Evolutionary conservation across 305 asterid species (phyloP).

Genomic region (Fraxinus sp.): DNA sequence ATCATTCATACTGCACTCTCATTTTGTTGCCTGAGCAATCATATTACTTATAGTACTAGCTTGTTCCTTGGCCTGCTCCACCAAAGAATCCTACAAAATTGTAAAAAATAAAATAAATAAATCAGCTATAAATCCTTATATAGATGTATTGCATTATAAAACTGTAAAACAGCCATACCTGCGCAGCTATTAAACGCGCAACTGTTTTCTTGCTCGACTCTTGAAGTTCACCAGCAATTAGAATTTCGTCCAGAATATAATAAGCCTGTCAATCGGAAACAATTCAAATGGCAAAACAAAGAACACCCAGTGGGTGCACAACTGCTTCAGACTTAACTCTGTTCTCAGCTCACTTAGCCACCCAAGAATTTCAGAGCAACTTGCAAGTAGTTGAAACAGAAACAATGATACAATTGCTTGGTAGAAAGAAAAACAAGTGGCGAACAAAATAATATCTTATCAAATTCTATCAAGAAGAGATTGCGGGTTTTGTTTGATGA

Average conservation of each 20-base stretch:
- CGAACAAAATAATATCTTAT: background rate
- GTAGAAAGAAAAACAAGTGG: background rate
- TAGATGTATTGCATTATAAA: constrained; percentile 16
- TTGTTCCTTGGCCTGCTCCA: constrained; percentile 97
- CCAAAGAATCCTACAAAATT: constrained; percentile 80
- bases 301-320: background rate
- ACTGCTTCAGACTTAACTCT: background rate
- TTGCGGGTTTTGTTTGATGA: background rate
- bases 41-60: constrained; percentile 85
- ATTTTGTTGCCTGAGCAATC: constrained; percentile 94
- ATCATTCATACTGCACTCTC: constrained; percentile 32
- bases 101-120: background rate
- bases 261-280: constrained; percentile 61
- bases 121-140: constrained; percentile 2
- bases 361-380: background rate
- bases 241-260: constrained; percentile 84
- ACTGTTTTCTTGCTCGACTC: constrained; percentile 97
- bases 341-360: background rate
- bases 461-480: background rate
- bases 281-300: constrained; percentile 13
- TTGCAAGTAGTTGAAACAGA: background rate
- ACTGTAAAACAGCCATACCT: constrained; percentile 42
- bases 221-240: constrained; percentile 98
- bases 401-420: background rate
- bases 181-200: constrained; percentile 91